phyloP scores from a whole-genome alignment of 2,329 filamentous ascomycete species.

The Pseudogymnoascus sp. region DNA sequence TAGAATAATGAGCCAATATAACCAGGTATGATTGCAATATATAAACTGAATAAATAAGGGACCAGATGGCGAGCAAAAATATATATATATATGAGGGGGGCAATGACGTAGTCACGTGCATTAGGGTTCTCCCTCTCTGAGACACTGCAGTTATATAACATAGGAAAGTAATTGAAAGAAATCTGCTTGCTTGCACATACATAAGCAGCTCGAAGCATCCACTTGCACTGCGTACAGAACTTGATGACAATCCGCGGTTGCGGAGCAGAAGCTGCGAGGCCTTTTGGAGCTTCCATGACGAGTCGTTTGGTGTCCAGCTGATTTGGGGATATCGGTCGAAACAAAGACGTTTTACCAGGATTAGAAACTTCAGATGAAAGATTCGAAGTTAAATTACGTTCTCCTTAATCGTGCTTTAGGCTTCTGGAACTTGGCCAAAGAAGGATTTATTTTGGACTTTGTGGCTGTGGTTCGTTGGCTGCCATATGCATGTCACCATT shows the following conservation, averaged over 20 bases:
- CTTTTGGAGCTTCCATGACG: background rate
- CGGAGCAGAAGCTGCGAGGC: constrained; percentile 21
- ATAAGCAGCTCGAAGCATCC: constrained; percentile 81
- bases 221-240: constrained; percentile 90
- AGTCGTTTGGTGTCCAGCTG: background rate
- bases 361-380: background rate
- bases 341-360: background rate
- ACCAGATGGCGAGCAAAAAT: constrained; percentile 9
- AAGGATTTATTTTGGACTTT: background rate
- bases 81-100: background rate
- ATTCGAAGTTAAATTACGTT: background rate
- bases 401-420: background rate
- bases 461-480: background rate
- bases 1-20: background rate
- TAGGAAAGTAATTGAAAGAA: constrained; percentile 1
- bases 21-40: background rate
- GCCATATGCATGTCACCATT: background rate
- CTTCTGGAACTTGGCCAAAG: background rate
- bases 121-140: background rate
- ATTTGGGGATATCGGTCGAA: background rate
- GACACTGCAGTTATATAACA: background rate
- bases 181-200: constrained; percentile 39
- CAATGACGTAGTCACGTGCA: background rate
- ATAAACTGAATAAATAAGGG: background rate
- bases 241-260: constrained; percentile 76